A percentile compares a stretch with the other conserved stretches of the same genome.
These are phyloP conservation scores for Cladosporium halotolerans DNA, from an alignment of 2,329 filamentous ascomycete species.

Conservation along the genomic window DNA sequence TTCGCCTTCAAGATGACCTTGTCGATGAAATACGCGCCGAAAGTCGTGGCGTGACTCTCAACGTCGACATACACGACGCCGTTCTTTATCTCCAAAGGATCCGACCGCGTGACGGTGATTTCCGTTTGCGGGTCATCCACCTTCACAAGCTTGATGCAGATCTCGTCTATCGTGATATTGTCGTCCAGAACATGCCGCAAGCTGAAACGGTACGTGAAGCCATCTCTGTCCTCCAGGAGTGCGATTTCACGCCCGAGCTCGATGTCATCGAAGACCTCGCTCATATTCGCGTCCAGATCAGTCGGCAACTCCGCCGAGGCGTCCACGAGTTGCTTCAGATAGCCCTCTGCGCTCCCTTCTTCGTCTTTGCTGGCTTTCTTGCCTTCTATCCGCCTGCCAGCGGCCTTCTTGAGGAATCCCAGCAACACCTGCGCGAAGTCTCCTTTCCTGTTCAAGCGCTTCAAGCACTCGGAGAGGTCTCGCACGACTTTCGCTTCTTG, in stretches of 20 bases:
- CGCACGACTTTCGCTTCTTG: conserved; percentile 78
- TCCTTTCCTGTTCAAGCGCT: conserved; percentile 66
- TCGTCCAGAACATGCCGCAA: conserved; percentile 69
- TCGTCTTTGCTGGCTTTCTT: conserved; percentile 5
- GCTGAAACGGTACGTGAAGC: conserved; percentile 63
- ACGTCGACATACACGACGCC: conserved; percentile 50
- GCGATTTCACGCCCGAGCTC: conserved; percentile 61
- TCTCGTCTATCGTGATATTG: conserved; percentile 58
- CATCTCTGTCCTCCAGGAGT: conserved; percentile 60
- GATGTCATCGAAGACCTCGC: conserved; percentile 66
- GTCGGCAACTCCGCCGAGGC: conserved; percentile 47
- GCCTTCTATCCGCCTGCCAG: conserved; percentile 15
- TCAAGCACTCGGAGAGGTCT: conserved; percentile 78
- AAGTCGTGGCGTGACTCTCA: conserved; percentile 51
- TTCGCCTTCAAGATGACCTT: conserved; percentile 59
- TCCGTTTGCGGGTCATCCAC: conserved; percentile 56
- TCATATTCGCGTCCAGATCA: conserved; percentile 62
- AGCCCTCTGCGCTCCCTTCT: background rate
- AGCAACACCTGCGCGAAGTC: conserved; percentile 74
- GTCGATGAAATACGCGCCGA: conserved; percentile 70
- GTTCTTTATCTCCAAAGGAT: conserved; percentile 45
- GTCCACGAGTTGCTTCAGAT: conserved; percentile 27
- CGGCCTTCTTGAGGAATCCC: conserved; percentile 65
- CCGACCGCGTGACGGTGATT: conserved; percentile 54
- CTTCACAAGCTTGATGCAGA: conserved; percentile 58